These are phyloP conservation scores for Pleomassaria siparia DNA, from an alignment of 2,329 filamentous ascomycete genomes.

Conservation along the genomic window DNA sequence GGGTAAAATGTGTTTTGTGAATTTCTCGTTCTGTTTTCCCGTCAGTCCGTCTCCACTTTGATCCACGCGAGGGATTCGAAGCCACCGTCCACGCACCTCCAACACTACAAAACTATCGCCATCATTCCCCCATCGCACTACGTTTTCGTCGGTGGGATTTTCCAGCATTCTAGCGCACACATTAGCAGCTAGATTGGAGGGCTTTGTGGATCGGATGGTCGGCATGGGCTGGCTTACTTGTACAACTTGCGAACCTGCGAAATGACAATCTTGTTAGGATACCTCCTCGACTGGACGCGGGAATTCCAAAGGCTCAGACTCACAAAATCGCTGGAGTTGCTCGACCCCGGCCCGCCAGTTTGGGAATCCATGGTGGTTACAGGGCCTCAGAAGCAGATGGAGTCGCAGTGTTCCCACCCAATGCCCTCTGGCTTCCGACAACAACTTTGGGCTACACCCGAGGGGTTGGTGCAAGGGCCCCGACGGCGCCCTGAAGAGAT, in stretches of 20 bases:
- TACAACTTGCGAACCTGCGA: slow-evolving; percentile 92
- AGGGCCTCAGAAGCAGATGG: background rate
- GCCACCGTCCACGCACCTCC: slow-evolving; percentile 63
- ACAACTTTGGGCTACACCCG: background rate
- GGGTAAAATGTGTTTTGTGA: slow-evolving; percentile 93
- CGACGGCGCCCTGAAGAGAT: background rate
- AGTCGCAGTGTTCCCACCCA: slow-evolving; percentile 1
- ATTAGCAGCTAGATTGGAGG: slow-evolving; percentile 33
- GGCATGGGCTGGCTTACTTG: slow-evolving; percentile 68
- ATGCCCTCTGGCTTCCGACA: slow-evolving; percentile 1
- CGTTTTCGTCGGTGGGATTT: slow-evolving; percentile 86
- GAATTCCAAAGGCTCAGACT: slow-evolving; percentile 46
- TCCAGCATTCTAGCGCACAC: slow-evolving; percentile 78
- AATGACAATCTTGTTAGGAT: slow-evolving; percentile 20
- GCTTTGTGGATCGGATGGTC: slow-evolving; percentile 5
- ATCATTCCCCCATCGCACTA: slow-evolving; percentile 93
- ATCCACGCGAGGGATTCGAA: background rate
- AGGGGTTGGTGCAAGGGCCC: background rate
- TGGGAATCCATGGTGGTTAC: slow-evolving; percentile 34
- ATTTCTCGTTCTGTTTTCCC: slow-evolving; percentile 80
- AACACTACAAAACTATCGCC: slow-evolving; percentile 96
- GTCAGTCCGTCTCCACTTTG: slow-evolving; percentile 23
- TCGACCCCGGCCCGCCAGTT: slow-evolving; percentile 50
- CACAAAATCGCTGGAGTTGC: slow-evolving; percentile 95
- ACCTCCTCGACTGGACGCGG: slow-evolving; percentile 6